Percentiles rank a stretch among this genome's conserved stretches.
These are phyloP conservation scores for Micractinium sp. DNA, from an alignment of 139 green algal genomes.

Conservation along the genomic window DNA sequence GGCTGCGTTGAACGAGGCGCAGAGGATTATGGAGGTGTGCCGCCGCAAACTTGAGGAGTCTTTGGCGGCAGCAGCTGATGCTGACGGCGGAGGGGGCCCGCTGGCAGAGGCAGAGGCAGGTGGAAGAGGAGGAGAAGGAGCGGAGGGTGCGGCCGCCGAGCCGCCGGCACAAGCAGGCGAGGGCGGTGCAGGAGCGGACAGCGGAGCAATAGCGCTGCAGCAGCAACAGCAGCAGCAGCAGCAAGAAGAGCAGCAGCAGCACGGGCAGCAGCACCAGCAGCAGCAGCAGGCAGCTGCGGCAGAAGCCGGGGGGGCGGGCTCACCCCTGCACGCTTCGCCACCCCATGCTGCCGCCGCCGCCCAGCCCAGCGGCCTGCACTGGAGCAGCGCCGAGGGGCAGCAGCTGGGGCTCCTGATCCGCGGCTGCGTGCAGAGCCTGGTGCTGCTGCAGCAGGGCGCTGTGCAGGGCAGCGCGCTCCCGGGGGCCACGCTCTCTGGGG, in stretches of 20 bases:
- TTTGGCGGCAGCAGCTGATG: background rate
- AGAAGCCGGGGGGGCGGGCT: background rate
- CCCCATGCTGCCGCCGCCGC: background rate
- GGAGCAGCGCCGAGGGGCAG: background rate
- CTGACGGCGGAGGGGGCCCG: background rate
- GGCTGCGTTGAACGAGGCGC: background rate
- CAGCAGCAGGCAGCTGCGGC: background rate
- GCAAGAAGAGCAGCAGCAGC: background rate
- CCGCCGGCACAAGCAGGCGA: too few species aligned
- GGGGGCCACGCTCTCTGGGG: background rate
- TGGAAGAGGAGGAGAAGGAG: background rate
- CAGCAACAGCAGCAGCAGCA: background rate
- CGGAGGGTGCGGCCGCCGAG: too few species aligned
- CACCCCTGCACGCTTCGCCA: background rate
- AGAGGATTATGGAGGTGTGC: constrained; percentile 11
- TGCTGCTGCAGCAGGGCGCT: constrained; percentile 40
- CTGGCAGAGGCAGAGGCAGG: background rate
- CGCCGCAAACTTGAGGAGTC: constrained; percentile 14
- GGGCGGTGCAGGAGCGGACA: background rate
- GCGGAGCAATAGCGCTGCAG: background rate
- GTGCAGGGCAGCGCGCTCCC: background rate
- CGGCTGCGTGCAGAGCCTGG: constrained; percentile 33
- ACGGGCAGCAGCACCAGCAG: too few species aligned
- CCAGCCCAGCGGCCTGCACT: background rate
- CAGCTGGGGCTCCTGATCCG: constrained; percentile 27